phyloP scores from a whole-genome alignment of 1,284 basidiomycete genomes.

The Paramarasmius palmivorus region DNA sequence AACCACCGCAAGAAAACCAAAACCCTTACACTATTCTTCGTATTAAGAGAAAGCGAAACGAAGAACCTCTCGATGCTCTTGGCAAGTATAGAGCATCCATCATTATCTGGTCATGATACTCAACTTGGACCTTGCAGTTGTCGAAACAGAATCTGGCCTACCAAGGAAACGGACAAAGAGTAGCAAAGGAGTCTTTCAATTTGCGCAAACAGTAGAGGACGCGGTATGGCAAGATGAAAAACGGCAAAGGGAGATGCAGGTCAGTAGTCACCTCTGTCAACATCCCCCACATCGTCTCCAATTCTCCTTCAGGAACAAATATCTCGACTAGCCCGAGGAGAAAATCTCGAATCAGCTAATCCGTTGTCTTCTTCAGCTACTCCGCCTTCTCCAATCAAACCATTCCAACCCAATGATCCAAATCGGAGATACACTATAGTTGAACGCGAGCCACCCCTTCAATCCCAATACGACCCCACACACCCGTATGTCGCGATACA shows the following conservation, averaged over 20 bases:
- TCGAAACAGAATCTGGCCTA: conserved; percentile 64
- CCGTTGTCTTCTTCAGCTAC: conserved; percentile 21
- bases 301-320: conserved; percentile 45
- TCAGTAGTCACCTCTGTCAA: conserved; percentile 24
- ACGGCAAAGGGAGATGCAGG: conserved; percentile 60
- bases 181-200: conserved; percentile 69
- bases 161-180: conserved; percentile 63
- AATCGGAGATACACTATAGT: conserved; percentile 48
- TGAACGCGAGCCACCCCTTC: conserved; percentile 28
- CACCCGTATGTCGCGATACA: conserved; percentile 4
- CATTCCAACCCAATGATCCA: conserved; percentile 24
- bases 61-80: conserved; percentile 77
- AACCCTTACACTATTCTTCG: conserved; percentile 68
- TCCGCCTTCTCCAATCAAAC: conserved; percentile 22
- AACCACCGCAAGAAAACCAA: background rate
- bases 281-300: conserved; percentile 1
- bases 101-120: background rate
- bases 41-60: conserved; percentile 77
- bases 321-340: conserved; percentile 42
- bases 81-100: conserved; percentile 40
- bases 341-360: conserved; percentile 4
- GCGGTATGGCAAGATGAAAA: conserved; percentile 63
- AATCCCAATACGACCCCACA: conserved; percentile 3
- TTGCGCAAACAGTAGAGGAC: conserved; percentile 74
- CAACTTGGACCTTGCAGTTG: conserved; percentile 10